These are phyloP conservation scores for Cyclanthera cordifolia DNA, from an alignment of 306 rosid species.

Conservation along the genomic window DNA sequence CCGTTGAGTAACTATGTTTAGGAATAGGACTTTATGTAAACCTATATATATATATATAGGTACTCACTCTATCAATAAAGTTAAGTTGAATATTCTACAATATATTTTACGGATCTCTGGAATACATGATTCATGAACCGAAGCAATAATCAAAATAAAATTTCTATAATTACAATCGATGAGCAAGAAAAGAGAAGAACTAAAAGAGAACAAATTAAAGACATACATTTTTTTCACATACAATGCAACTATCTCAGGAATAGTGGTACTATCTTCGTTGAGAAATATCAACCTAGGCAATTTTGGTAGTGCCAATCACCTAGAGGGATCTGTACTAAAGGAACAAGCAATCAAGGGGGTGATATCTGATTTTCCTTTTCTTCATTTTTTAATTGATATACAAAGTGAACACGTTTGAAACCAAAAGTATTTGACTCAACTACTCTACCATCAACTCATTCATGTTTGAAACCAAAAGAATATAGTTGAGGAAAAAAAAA, in stretches of 20 bases:
- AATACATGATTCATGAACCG: conserved; percentile 62
- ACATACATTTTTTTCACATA: conserved; percentile 91
- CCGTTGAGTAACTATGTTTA: too few relatives aligned
- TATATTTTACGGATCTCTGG: too few relatives aligned
- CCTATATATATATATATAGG: too few relatives aligned
- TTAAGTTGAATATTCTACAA: too few relatives aligned
- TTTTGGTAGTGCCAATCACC: conserved; percentile 95
- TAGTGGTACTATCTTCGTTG: conserved; percentile 31
- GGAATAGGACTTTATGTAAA: too few relatives aligned
- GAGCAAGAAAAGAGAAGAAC: conserved; percentile 8
- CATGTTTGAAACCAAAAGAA: background rate
- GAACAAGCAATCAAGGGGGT: background rate
- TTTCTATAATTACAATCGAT: conserved; percentile 13
- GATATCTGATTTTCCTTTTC: background rate
- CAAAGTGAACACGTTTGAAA: background rate
- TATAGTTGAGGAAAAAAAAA: background rate
- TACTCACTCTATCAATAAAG: too few relatives aligned
- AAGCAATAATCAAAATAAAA: conserved; percentile 17
- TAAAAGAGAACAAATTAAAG: conserved; percentile 17
- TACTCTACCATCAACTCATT: background rate
- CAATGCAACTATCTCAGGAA: conserved; percentile 38
- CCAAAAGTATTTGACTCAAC: background rate
- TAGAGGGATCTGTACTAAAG: conserved; percentile 50
- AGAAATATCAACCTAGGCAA: conserved; percentile 29
- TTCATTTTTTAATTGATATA: background rate